Percentiles rank a stretch among this genome's conserved stretches.
Conservation (phyloP, 2,329 filamentous ascomycete genomes). For the Amauroascus verrucosus region DNA sequence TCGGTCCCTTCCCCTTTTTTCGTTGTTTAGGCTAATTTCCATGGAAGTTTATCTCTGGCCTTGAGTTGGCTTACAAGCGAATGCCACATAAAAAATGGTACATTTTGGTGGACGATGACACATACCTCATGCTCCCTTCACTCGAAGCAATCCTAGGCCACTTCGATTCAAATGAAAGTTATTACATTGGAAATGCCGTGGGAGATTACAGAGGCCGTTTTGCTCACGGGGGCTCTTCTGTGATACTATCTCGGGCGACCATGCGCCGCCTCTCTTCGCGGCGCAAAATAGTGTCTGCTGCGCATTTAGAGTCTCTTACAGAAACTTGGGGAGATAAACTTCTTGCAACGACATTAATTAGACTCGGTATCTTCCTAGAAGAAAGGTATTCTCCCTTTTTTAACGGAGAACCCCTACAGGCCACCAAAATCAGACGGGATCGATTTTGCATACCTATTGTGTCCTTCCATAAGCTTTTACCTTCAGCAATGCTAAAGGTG, state of each 20-base stretch:
- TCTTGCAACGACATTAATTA: neutral
- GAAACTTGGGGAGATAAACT: constrained; percentile 1
- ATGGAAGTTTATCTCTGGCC: neutral
- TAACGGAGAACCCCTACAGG: neutral
- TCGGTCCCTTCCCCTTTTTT: neutral
- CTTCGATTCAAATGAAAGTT: neutral
- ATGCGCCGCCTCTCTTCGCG: neutral
- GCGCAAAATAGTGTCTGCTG: neutral
- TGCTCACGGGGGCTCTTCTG: neutral
- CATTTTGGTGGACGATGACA: neutral
- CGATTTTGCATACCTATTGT: neutral
- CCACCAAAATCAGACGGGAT: neutral
- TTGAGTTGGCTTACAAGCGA: neutral
- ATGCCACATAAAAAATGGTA: neutral
- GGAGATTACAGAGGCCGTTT: neutral
- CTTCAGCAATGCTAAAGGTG: neutral
- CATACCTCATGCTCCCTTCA: neutral
- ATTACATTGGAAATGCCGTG: neutral
- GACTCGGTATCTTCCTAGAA: neutral
- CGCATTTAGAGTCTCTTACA: neutral
- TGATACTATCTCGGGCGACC: neutral
- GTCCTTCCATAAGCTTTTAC: neutral
- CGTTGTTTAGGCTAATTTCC: neutral
- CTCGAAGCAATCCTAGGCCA: neutral
- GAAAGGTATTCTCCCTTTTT: neutral